These are phyloP conservation scores for Lasiodiplodia sp. DNA, from an alignment of 2,329 filamentous ascomycete species.

Conservation along the genomic window DNA sequence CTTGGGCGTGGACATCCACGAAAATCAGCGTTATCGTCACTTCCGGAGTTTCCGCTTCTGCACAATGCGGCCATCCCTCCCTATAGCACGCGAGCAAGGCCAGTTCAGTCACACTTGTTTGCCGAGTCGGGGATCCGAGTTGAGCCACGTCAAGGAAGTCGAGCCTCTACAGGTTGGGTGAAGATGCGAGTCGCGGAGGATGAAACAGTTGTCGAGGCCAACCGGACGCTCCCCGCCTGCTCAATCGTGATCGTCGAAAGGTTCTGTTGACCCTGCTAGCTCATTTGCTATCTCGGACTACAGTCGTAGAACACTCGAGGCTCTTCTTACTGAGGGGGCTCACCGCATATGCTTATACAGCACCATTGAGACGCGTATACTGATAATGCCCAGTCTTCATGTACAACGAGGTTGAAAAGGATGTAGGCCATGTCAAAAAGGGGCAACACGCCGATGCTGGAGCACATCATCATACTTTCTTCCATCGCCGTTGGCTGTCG, in stretches of 20 bases:
- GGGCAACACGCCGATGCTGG: constrained; percentile 13
- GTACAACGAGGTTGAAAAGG: neutral
- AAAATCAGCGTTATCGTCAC: neutral
- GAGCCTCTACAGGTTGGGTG: neutral
- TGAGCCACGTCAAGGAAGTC: constrained; percentile 2
- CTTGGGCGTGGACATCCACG: neutral
- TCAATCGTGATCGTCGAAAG: neutral
- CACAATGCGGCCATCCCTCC: neutral
- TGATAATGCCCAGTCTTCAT: neutral
- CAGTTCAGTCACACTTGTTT: constrained; percentile 1
- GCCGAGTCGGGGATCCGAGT: neutral
- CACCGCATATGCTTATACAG: constrained; percentile 13
- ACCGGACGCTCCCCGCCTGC: neutral
- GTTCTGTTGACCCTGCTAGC: neutral
- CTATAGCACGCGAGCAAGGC: neutral
- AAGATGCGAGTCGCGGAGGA: neutral
- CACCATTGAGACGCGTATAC: constrained; percentile 9
- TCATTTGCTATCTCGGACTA: neutral
- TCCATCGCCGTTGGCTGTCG: neutral
- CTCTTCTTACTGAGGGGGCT: constrained; percentile 16
- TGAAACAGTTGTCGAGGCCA: neutral
- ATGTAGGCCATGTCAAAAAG: constrained; percentile 1
- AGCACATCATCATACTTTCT: constrained; percentile 3
- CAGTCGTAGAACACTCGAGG: neutral
- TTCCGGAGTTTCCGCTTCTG: neutral